Conservation (phyloP, 176 grass and related monocot genomes). For the Zizania latifolia region DNA sequence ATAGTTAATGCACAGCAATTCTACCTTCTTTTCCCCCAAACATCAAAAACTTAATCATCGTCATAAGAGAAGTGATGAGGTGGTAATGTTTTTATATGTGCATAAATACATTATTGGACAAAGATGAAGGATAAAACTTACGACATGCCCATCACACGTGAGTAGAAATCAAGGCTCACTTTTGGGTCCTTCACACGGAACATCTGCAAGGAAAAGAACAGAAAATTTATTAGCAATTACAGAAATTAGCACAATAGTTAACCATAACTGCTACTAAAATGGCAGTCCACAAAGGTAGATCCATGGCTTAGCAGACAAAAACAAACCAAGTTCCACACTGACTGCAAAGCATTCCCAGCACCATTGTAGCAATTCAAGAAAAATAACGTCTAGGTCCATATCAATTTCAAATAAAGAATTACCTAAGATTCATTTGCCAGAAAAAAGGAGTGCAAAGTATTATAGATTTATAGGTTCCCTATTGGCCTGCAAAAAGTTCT, state of each 20-base stretch:
- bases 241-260: not conserved
- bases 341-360: not conserved
- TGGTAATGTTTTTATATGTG: not conserved
- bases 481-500: not conserved
- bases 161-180: conserved; percentile 96
- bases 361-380: not conserved
- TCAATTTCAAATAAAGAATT: not conserved
- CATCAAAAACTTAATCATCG: not conserved
- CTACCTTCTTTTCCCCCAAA: not conserved
- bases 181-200: conserved; percentile 89
- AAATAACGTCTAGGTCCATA: not conserved
- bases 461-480: not conserved
- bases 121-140: conserved; percentile 45
- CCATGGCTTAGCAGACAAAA: not conserved
- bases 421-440: not conserved
- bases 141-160: conserved; percentile 92
- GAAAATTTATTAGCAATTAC: not conserved
- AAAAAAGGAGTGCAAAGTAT: not conserved
- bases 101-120: not conserved
- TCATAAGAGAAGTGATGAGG: not conserved
- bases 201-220: conserved; percentile 56
- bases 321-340: not conserved
- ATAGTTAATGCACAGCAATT: too few relatives aligned
- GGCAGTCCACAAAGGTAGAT: not conserved
- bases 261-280: not conserved